Evolutionary conservation across 495 filamentous ascomycete genomes (phyloP).

Genomic region (Terfezia boudieri): DNA sequence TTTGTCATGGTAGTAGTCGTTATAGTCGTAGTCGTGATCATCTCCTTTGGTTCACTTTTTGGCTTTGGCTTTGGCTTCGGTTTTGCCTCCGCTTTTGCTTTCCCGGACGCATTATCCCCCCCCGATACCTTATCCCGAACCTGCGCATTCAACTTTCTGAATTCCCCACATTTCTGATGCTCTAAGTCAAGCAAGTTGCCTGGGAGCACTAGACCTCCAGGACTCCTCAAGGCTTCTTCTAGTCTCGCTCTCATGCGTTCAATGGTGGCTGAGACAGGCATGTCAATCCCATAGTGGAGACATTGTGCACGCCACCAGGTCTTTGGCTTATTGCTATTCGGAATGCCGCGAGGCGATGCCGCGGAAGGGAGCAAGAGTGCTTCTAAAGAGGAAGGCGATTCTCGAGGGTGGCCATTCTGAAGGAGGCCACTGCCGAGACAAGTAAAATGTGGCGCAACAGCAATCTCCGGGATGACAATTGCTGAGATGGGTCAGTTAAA

Average conservation of each 20-base stretch:
- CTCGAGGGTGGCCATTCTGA: conserved; percentile 3
- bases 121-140: conserved; percentile 3
- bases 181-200: conserved; percentile 4
- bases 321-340: conserved; percentile 7
- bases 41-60: background rate
- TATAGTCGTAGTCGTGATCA: background rate
- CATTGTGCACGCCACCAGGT: conserved; percentile 10
- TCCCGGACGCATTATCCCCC: background rate
- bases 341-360: background rate
- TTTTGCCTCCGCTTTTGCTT: background rate
- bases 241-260: background rate
- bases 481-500: background rate
- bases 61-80: background rate
- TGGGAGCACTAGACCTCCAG: conserved; percentile 1
- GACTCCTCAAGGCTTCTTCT: background rate
- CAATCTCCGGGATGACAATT: conserved; percentile 6
- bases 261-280: conserved; percentile 1
- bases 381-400: conserved; percentile 8
- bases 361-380: conserved; percentile 5
- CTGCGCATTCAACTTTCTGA: conserved; percentile 9
- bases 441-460: conserved; percentile 6
- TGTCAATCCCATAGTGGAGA: conserved; percentile 9
- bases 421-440: conserved; percentile 9
- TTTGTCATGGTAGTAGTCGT: background rate
- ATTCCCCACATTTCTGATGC: conserved; percentile 4